phyloP scores from a whole-genome alignment of 139 green algal genomes.

The Raphidocelis subcapitata region DNA sequence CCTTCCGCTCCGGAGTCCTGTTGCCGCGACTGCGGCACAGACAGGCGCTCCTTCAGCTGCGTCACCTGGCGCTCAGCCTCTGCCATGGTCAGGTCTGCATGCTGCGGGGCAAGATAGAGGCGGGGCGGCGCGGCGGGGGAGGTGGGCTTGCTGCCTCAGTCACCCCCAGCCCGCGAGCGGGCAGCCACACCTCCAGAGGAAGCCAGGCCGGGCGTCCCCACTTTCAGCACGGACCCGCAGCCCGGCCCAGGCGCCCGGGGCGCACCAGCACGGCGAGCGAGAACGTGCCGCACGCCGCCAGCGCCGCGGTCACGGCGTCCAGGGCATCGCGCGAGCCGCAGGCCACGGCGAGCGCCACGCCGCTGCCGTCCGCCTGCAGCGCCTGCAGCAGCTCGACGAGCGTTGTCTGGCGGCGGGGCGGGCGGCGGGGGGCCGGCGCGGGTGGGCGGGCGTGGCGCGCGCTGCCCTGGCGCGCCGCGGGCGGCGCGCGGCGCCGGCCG shows the following conservation, averaged over 20 bases:
- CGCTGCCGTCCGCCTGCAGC: conserved; percentile 4
- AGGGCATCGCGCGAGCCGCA: conserved; percentile 34
- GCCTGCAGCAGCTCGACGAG: conserved; percentile 42
- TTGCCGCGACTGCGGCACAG: neutral
- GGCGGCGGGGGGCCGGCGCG: neutral
- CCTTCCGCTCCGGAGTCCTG: neutral
- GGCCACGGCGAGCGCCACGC: conserved; percentile 25
- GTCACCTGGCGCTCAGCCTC: neutral
- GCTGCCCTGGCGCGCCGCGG: too few species aligned
- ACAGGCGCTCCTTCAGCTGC: neutral
- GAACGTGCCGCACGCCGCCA: conserved; percentile 10
- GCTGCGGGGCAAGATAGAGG: too few species aligned
- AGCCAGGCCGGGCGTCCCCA: too few species aligned
- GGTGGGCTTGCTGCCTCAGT: too few species aligned
- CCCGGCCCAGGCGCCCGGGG: too few species aligned
- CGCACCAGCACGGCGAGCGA: conserved; percentile 22
- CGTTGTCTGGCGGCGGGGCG: conserved; percentile 19
- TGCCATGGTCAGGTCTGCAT: too few species aligned
- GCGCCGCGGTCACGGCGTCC: neutral
- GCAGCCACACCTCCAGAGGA: too few species aligned
- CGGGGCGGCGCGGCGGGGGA: too few species aligned
- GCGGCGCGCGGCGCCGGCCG: neutral
- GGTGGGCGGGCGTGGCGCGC: neutral
- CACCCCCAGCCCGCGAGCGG: too few species aligned
- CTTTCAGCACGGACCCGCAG: too few species aligned